Base-by-base conservation (phyloP, 2,329 filamentous ascomycete genomes). In the Thielaviopsis ethacetica region DNA sequence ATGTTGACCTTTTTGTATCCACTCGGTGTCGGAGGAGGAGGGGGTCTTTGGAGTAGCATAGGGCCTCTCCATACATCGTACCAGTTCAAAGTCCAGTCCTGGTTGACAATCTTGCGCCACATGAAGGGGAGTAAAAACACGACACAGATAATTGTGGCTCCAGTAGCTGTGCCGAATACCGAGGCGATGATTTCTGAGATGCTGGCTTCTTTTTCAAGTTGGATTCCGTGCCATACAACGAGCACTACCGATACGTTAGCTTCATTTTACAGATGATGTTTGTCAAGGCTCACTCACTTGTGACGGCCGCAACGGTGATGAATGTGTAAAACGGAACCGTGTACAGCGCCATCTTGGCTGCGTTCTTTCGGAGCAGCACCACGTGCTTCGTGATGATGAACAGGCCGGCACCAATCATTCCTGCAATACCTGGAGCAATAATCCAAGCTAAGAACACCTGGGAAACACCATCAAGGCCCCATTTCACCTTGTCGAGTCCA, bases 101-200 rank as follows among this genome's bases (percentile, higher is more conserved):
- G 72, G 54, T 71, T 68, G 62, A 79, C 67, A 19, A 80, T 72
- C 26, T 73, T 71, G 34, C 73, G 71, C 67, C 78, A 73, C 27
- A 80, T 67, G 62, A 72, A 81, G 1, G 79, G 78, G 5, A 81
- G 68, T 61, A 81, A 69, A 64, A 81, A 80, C 52, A 74, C 60
- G 27, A 76, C 67, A 10, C 80, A 63, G 2, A 73, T 55, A 0
- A 70, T 68, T 3, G 74, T 71, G 27, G 69, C 75, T 1, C 65
- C 67, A 30, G 75, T 73, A 15, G 74, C 71, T 44, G 70, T 70
- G 53, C 80, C 69, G 47, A 76, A 72, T 53, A 73, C 57, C n/a
- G 67, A 64, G 53, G 71, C 30, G 0, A 68, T 62, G 15, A 63
- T n/a, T 21, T 59, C 6, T 56, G 62, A 59, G 0, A 19, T 55